Evolutionary conservation across 495 filamentous ascomycete species (phyloP).

Genomic region (Penicillium waksmanii): DNA sequence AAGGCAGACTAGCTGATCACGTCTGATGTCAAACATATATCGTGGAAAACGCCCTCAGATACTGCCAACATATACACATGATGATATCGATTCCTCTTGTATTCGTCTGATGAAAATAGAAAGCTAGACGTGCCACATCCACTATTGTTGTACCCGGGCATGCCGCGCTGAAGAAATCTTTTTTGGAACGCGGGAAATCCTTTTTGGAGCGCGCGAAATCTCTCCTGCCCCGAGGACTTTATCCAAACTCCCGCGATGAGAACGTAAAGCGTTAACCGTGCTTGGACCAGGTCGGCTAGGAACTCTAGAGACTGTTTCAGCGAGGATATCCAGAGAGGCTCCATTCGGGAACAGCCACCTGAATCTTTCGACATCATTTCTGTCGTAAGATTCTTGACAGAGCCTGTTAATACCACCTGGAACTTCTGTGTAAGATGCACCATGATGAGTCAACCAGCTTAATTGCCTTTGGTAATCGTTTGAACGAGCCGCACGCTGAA

Average conservation of each 20-base stretch:
- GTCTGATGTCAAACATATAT: too few species aligned
- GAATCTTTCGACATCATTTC: not conserved
- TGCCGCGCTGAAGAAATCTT: not conserved
- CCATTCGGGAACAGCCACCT: constrained; percentile 6
- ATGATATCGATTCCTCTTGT: not conserved
- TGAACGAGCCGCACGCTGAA: constrained; percentile 9
- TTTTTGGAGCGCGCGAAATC: not conserved
- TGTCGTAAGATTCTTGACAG: not conserved
- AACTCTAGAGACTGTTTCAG: constrained; percentile 2
- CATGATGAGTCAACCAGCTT: constrained; percentile 5
- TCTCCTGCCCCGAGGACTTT: not conserved
- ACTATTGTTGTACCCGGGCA: not conserved
- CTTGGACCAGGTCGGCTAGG: constrained; percentile 1
- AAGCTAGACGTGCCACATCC: not conserved
- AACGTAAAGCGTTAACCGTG: not conserved
- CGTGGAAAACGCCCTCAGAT: not conserved
- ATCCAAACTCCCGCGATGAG: not conserved
- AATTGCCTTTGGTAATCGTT: constrained; percentile 5
- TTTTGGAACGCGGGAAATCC: not conserved
- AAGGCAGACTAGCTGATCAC: too few species aligned
- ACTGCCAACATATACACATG: not conserved
- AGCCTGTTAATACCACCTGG: constrained; percentile 5
- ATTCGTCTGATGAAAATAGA: not conserved
- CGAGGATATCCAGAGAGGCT: constrained; percentile 6
- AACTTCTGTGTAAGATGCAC: constrained; percentile 6